A percentile compares a stretch with the other conserved stretches of the same genome.
Evolutionary conservation across 306 rosid genomes (phyloP).

Genomic region (Amphicarpaea edgeworthii): DNA sequence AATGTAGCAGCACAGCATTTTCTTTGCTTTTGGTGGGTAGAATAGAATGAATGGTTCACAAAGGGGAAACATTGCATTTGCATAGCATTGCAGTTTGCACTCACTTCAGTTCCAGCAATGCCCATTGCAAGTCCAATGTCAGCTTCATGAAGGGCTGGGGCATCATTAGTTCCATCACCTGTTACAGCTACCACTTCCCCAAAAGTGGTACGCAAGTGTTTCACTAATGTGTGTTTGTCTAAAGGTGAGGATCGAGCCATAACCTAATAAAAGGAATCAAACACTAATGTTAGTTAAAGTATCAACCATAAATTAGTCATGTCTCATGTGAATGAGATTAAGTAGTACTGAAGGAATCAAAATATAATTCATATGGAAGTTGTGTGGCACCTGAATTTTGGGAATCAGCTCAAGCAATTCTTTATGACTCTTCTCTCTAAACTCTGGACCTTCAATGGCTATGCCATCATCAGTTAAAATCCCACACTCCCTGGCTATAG

Average conservation of each 20-base stretch:
- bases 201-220: conserved; percentile 85
- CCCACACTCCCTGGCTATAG: conserved; percentile 98
- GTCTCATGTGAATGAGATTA: too few species aligned
- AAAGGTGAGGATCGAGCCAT: conserved; percentile 98
- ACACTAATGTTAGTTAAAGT: conserved; percentile 42
- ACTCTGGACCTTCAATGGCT: conserved; percentile 97
- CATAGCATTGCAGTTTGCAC: conserved; percentile 33
- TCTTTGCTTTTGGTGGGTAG: conserved; percentile 22
- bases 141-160: conserved; percentile 99
- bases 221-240: conserved; percentile 91
- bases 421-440: conserved; percentile 79
- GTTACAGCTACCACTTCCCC: conserved; percentile 97
- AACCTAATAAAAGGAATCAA: conserved; percentile 61
- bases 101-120: conserved; percentile 96
- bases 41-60: conserved; percentile 8
- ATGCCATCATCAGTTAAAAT: conserved; percentile 95
- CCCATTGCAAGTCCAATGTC: conserved; percentile 99
- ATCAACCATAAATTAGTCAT: conserved; percentile 6
- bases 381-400: conserved; percentile 79
- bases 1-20: neutral
- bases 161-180: conserved; percentile 99
- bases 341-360: conserved; percentile 23
- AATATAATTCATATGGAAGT: conserved; percentile 24
- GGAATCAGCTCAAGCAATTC: conserved; percentile 83
- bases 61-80: conserved; percentile 30